These are phyloP conservation scores for Excoecaria agallocha DNA, from an alignment of 345 rosid species.

Conservation along the genomic window DNA sequence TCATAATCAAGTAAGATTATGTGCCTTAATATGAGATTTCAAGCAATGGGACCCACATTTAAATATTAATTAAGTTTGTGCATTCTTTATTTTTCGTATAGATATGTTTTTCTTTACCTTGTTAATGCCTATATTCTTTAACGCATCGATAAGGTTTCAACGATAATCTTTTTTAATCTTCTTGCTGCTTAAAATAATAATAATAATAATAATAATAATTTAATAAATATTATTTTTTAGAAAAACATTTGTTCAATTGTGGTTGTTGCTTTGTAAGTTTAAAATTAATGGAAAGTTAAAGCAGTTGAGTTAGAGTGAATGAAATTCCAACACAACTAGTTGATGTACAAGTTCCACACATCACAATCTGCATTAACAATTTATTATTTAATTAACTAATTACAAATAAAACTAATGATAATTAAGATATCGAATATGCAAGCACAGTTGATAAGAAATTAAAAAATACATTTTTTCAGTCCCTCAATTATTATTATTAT, in stretches of 20 bases:
- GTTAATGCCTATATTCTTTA: conserved; percentile 16
- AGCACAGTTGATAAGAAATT: no score
- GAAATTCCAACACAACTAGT: not conserved
- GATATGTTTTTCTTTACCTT: conserved; percentile 17
- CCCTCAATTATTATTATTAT: no score
- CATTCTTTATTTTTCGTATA: conserved; percentile 8
- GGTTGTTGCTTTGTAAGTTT: conserved; percentile 6
- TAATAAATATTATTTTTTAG: not conserved
- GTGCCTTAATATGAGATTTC: not conserved
- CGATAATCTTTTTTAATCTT: conserved; percentile 7
- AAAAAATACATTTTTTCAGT: no score
- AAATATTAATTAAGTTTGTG: not conserved
- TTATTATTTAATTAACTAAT: not conserved
- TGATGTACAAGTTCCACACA: conserved; percentile 1
- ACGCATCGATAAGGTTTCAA: conserved; percentile 1
- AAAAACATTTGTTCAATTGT: not conserved
- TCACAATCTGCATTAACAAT: not conserved
- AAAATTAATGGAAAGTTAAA: conserved; percentile 9
- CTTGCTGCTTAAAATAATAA: not conserved
- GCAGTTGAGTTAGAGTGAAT: not conserved
- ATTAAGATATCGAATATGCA: not conserved
- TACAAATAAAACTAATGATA: no score
- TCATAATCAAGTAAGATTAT: not conserved
- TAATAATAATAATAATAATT: no score
- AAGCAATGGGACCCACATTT: conserved; percentile 7